A percentile compares a stretch with the other conserved stretches of the same genome.
These are phyloP conservation scores for Phytophthora pini DNA, from an alignment of 352 stramenopile species.

Conservation along the genomic window DNA sequence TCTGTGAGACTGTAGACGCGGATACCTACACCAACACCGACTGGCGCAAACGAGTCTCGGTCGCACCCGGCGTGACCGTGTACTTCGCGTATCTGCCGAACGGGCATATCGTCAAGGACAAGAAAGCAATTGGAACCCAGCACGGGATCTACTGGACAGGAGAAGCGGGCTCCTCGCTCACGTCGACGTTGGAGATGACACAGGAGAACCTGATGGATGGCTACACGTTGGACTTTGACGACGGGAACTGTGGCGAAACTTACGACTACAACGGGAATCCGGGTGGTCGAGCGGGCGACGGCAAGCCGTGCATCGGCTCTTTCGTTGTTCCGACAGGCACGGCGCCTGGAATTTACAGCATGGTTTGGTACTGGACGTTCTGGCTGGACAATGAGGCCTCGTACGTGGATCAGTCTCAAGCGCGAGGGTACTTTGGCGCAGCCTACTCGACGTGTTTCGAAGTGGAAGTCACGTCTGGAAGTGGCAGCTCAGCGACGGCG, in stretches of 20 bases:
- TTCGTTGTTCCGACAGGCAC: constrained; percentile 58
- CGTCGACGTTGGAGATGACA: constrained; percentile 58
- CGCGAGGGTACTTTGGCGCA: constrained; percentile 67
- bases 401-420: constrained; percentile 59
- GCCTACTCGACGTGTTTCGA: constrained; percentile 78
- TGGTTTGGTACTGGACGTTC: constrained; percentile 82
- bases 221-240: constrained; percentile 55
- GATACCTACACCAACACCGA: constrained; percentile 62
- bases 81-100: constrained; percentile 70
- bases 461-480: constrained; percentile 48
- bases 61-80: constrained; percentile 40
- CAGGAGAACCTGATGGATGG: constrained; percentile 56
- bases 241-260: constrained; percentile 68
- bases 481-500: constrained; percentile 2
- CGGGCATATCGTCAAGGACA: constrained; percentile 74
- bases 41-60: constrained; percentile 61
- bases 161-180: constrained; percentile 39
- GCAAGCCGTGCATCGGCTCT: constrained; percentile 63
- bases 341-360: constrained; percentile 57
- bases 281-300: constrained; percentile 57
- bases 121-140: constrained; percentile 63
- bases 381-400: constrained; percentile 52
- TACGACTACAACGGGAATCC: constrained; percentile 52
- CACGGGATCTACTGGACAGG: constrained; percentile 75
- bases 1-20: constrained; percentile 56